Conservation (phyloP, 1,139 yeast species). For the Protomyces gravidus region DNA sequence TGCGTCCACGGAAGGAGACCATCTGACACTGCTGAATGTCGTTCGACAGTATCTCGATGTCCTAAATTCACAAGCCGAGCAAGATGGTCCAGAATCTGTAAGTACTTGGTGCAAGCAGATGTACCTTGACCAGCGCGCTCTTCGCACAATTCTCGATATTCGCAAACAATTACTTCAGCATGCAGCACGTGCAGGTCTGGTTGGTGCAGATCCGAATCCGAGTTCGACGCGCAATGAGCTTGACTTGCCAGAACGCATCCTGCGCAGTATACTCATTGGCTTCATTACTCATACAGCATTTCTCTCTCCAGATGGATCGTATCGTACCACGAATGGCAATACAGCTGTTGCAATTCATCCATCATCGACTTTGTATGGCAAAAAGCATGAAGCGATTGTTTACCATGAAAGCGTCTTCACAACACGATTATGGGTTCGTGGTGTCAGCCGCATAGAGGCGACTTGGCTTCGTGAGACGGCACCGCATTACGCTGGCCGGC, state of each 20-base stretch:
- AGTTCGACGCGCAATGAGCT: neutral
- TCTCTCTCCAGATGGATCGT: slow-evolving; percentile 92
- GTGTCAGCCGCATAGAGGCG: slow-evolving; percentile 74
- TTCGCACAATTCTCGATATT: slow-evolving; percentile 52
- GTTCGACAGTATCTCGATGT: slow-evolving; percentile 36
- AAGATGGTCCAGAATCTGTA: slow-evolving; percentile 35
- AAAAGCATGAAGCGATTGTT: slow-evolving; percentile 79
- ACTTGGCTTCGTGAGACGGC: slow-evolving; percentile 59
- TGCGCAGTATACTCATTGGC: slow-evolving; percentile 73
- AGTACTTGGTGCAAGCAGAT: slow-evolving; percentile 71
- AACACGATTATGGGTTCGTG: slow-evolving; percentile 86
- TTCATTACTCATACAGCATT: slow-evolving; percentile 82
- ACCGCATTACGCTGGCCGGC: slow-evolving; percentile 23
- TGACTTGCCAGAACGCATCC: slow-evolving; percentile 45
- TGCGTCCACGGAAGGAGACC: slow-evolving; percentile 46
- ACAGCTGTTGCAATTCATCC: slow-evolving; percentile 77
- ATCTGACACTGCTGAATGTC: slow-evolving; percentile 65
- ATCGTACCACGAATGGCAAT: slow-evolving; percentile 71
- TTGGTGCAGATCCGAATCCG: slow-evolving; percentile 39
- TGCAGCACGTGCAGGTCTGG: slow-evolving; percentile 45
- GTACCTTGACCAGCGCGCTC: slow-evolving; percentile 71
- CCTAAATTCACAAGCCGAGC: slow-evolving; percentile 36
- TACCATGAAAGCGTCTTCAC: slow-evolving; percentile 93
- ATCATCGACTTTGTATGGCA: slow-evolving; percentile 80
- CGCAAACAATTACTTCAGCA: slow-evolving; percentile 72